Conservation (phyloP, 768 basidiomycete species). For the Coprinopsis cinerea region DNA sequence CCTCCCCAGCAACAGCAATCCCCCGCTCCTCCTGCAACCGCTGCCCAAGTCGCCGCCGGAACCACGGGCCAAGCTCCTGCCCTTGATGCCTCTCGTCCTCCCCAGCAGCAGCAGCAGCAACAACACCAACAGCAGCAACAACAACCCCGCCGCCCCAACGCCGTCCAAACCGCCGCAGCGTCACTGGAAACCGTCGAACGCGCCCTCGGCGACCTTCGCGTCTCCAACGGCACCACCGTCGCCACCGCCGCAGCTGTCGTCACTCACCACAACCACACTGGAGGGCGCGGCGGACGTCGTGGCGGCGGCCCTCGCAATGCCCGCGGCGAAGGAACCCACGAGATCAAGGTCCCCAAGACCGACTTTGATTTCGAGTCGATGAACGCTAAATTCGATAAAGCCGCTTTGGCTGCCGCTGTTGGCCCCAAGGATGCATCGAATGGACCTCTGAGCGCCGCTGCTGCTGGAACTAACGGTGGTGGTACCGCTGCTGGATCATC, state of each 20-base stretch:
- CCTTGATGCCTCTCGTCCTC: not conserved
- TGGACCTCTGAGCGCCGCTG: constrained; percentile 12
- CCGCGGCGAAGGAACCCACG: constrained; percentile 17
- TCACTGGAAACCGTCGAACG: constrained; percentile 66
- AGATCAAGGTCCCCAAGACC: constrained; percentile 63
- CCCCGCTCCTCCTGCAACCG: not conserved
- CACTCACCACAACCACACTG: constrained; percentile 10
- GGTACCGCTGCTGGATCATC: not conserved
- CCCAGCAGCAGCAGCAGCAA: constrained; percentile 4
- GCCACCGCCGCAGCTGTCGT: constrained; percentile 7
- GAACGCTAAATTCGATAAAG: constrained; percentile 80
- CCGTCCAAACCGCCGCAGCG: constrained; percentile 66
- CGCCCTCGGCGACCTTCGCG: constrained; percentile 47
- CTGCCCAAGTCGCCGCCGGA: constrained; percentile 12
- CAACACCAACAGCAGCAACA: constrained; percentile 5
- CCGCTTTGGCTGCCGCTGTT: constrained; percentile 35
- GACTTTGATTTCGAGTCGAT: constrained; percentile 80
- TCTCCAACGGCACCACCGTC: constrained; percentile 22
- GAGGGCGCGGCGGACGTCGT: constrained; percentile 24
- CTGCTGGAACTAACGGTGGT: constrained; percentile 7
- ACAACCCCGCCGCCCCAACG: constrained; percentile 29
- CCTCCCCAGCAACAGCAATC: constrained; percentile 10
- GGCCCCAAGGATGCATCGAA: constrained; percentile 15
- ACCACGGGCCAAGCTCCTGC: not conserved
- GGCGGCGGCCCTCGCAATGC: constrained; percentile 19